A percentile compares a stretch with the other conserved stretches of the same genome.
These are phyloP conservation scores for Batrachochytrium dendrobatidis DNA, from an alignment of 371 early-diverging fungal genomes.

Conservation along the genomic window DNA sequence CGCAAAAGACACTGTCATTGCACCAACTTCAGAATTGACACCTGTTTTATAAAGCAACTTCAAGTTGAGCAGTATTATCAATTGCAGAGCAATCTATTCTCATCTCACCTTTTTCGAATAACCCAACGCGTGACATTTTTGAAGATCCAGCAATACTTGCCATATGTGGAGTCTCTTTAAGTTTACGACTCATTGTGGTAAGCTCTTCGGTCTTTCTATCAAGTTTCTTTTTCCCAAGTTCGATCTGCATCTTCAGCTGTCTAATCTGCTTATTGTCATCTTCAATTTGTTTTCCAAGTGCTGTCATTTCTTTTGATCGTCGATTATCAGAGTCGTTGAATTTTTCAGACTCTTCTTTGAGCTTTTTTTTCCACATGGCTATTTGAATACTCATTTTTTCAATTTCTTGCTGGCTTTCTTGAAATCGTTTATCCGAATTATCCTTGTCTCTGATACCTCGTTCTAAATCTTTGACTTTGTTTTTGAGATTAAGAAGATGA, in stretches of 20 bases:
- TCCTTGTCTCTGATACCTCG: conserved; percentile 19
- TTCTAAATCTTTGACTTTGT: conserved; percentile 25
- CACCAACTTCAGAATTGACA: too few relatives aligned
- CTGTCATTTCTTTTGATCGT: conserved; percentile 15
- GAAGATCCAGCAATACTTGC: background rate
- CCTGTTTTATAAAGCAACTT: too few relatives aligned
- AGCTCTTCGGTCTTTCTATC: conserved; percentile 32
- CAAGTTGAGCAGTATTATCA: too few relatives aligned
- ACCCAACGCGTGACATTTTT: too few relatives aligned
- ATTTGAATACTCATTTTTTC: conserved; percentile 18
- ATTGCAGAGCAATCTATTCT: too few relatives aligned
- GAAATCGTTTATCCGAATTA: conserved; percentile 10
- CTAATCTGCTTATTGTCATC: conserved; percentile 23
- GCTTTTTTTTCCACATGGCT: conserved; percentile 24
- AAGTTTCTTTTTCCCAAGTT: conserved; percentile 25
- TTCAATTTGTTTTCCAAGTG: conserved; percentile 20
- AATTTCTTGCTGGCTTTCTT: conserved; percentile 26
- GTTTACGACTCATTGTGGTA: conserved; percentile 11
- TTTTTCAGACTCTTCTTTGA: conserved; percentile 32
- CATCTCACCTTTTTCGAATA: too few relatives aligned
- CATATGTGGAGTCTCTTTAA: conserved; percentile 14
- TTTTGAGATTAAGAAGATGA: conserved; percentile 17
- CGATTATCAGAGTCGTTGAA: conserved; percentile 23
- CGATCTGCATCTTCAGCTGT: conserved; percentile 27
- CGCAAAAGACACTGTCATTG: too few relatives aligned